phyloP scores from a whole-genome alignment of 306 rosid species.

The Chamaecrista fasciculata region DNA sequence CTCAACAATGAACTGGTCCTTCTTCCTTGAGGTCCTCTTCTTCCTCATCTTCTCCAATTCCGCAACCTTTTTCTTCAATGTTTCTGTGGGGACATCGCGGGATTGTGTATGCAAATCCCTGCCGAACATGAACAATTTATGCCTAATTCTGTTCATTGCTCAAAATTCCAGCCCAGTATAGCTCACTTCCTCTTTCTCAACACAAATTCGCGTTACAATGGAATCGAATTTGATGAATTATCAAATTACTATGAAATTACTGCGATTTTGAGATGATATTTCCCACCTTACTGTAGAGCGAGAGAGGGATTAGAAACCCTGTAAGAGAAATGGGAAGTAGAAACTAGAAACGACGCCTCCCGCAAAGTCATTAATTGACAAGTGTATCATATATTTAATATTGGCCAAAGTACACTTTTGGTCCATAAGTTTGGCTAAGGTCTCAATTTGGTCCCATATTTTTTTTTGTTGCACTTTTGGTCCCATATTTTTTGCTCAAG shows the following conservation, averaged over 20 bases:
- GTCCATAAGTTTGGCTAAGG: too few relatives aligned
- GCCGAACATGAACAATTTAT: conserved; percentile 26
- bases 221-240: too few relatives aligned
- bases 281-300: not conserved
- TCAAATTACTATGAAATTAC: not conserved
- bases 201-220: not conserved
- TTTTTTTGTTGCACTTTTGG: too few relatives aligned
- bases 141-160: conserved; percentile 25
- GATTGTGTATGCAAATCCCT: conserved; percentile 30
- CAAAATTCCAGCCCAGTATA: not conserved
- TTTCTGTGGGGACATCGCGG: conserved; percentile 37
- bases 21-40: conserved; percentile 28
- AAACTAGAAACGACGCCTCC: not conserved
- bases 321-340: not conserved
- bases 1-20: conserved; percentile 60
- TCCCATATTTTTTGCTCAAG: too few relatives aligned
- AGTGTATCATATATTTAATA: too few relatives aligned
- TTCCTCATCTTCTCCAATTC: conserved; percentile 54
- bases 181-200: not conserved
- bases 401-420: too few relatives aligned
- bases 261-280: not conserved
- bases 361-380: too few relatives aligned
- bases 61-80: conserved; percentile 30
- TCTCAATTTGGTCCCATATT: too few relatives aligned
- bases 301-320: not conserved